Evolutionary conservation across 2,329 filamentous ascomycete genomes (phyloP), one percentile per base, ranked within the genome.

Genomic region (Alternaria arbusti): DNA sequence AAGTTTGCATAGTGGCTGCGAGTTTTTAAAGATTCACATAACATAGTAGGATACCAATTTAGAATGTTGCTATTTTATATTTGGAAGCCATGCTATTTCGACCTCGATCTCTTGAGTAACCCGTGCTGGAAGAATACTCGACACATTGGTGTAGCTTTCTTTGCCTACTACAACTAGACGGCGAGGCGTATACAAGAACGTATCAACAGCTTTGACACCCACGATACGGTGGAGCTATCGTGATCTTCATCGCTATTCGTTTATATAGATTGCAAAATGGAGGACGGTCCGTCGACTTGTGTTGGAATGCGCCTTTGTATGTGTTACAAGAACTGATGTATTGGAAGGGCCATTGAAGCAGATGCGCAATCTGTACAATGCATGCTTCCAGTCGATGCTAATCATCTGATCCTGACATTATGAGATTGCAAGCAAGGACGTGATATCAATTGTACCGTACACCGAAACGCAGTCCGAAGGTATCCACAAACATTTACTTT

Each of bases 11-110:
- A 28, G 23, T 43, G 54, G 55, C 36, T 22, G 57, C 52, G 52
- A 40, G 26, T 40, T 56, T 49, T 43, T 45, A 26, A 25, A 50
- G 45, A 49, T 57, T 57, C 36, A 50, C 43, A 44, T 13, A 63
- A 50, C 28, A 23, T 55, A 40, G 57, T 51, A 60, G 61, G 61
- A 63, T 63, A 63, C 61, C 61, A 60, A 55, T 51, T 44, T 60
- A 55, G 50, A 60, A 52, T 40, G 46, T 55, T 57, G 55, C 20
- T 57, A 49, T 40, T 50, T 50, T 57, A 40, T 6, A 57, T 28
- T 11, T 11, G 10, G 20, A 22, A 23, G 20, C 6, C 15, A 20
- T 13, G 28, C 15, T 23, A 13, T 15, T 25, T 20, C 9, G 9
- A 11, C n/a, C n/a, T 4, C 11, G 9, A 40, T 51, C 12, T 32